A percentile compares a stretch with the other conserved stretches of the same genome.
Conservation (phyloP, 306 rosid species). For the Gillenia trifoliata region DNA sequence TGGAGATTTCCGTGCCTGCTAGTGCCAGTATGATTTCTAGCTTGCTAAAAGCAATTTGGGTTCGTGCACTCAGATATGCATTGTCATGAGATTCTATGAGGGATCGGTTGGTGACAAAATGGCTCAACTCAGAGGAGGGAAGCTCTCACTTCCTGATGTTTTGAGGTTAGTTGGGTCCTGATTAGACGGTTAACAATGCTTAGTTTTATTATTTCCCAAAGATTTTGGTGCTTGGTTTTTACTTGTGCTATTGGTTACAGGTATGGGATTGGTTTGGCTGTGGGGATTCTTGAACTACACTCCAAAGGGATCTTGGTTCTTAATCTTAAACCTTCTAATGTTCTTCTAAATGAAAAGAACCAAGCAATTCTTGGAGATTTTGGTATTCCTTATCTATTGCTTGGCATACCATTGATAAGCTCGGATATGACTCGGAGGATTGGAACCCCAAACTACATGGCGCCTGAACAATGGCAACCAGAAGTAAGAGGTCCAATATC, state of each 20-base stretch:
- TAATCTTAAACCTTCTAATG: constrained; percentile 75
- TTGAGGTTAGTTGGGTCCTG: constrained; percentile 54
- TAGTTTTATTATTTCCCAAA: neutral
- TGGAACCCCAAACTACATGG: constrained; percentile 96
- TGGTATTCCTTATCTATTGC: constrained; percentile 73
- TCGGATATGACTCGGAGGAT: constrained; percentile 58
- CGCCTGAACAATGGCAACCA: constrained; percentile 95
- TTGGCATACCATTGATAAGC: constrained; percentile 51
- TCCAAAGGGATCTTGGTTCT: constrained; percentile 63
- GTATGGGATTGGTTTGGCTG: constrained; percentile 73
- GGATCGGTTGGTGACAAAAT: constrained; percentile 90
- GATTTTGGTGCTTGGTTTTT: constrained; percentile 4
- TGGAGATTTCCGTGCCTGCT: constrained; percentile 7
- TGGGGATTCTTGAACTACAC: constrained; percentile 66
- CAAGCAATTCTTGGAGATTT: constrained; percentile 80
- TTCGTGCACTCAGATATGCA: constrained; percentile 51
- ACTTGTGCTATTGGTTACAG: constrained; percentile 45
- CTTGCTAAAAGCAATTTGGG: constrained; percentile 12
- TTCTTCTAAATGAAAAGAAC: constrained; percentile 61
- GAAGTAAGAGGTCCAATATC: constrained; percentile 86
- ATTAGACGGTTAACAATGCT: constrained; percentile 7
- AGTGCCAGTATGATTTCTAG: neutral
- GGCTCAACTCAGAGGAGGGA: constrained; percentile 70
- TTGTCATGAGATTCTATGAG: constrained; percentile 73
- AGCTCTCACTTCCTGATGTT: constrained; percentile 56